Base-by-base conservation (phyloP, 495 filamentous ascomycete genomes). In the Penicillium odoratum region DNA sequence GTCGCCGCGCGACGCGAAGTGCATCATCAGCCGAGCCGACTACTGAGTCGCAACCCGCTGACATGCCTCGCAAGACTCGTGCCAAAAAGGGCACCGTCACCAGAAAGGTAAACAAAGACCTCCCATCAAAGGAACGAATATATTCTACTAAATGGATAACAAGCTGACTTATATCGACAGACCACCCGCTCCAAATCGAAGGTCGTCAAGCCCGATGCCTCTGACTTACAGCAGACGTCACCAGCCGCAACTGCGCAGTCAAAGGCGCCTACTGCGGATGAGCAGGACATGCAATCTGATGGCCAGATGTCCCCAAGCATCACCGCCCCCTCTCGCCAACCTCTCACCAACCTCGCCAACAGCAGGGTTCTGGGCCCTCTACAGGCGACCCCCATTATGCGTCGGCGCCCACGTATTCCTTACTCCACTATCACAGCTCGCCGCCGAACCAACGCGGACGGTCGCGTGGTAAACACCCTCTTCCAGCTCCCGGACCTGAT, bases 401-500 rank as follows among this genome's bases (percentile, higher is more conserved):
- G 51, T 13, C 15, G 52, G 44, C 16, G 53, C 44, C 36, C 53
- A 48, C 51, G 68, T 43, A 34, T 60, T 1, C 45, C 73, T 6
- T 69, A 69, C 38, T 61, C 69, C 5, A 65, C 67, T 11, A 69
- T 70, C 44, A 59, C 68, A n/a, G 66, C 56, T 15, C 65, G 70
- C 13, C 73, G 71, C 25, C 60, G 59, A 9, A 65, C 48, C 1
- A 68, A 74, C 45, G 51, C 56, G 11, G 56, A 61, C 36, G 73
- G 73, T 10, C 66, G 69, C 5, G 67, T 78, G 21, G 60, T 69
- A 26, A 57, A 56, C 3, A 78, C 74, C 10, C 48, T 73, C 11
- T 73, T 68, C n/a, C 72, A 73, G n/a, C 43, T 76, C n/a, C 68
- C 71, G 2, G 53, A 73, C n/a, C 58, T 69, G 7, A 43, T 76